phyloP scores from a whole-genome alignment of 169 alveolate genomes.

The Perkinsus marinus region DNA sequence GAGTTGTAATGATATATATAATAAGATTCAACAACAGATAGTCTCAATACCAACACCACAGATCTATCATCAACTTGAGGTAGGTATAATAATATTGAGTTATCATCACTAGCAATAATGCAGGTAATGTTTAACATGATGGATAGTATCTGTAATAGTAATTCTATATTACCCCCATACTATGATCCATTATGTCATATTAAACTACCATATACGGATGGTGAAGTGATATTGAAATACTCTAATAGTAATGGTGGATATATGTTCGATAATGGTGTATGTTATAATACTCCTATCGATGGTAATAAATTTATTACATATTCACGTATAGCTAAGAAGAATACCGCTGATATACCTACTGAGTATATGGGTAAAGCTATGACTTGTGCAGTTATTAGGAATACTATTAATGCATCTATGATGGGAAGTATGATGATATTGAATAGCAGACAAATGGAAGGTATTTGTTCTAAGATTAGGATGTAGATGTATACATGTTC shows the following conservation, averaged over 20 bases:
- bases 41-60: background rate
- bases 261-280: background rate
- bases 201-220: background rate
- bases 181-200: background rate
- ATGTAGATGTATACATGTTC: background rate
- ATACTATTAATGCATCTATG: background rate
- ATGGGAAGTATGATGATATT: background rate
- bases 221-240: background rate
- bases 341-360: background rate
- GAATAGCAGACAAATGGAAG: background rate
- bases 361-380: background rate
- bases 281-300: background rate
- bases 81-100: too few relatives aligned
- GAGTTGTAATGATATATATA: background rate
- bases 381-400: background rate
- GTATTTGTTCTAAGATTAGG: background rate
- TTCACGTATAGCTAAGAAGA: background rate
- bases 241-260: background rate
- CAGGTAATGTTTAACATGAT: background rate
- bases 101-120: too few relatives aligned
- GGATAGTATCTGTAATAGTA: background rate
- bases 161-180: background rate
- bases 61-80: background rate
- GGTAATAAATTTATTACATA: background rate
- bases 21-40: background rate